Evolutionary conservation across 192 early-diverging fungal species (phyloP), one percentile per base, ranked within the genome.

Genomic region (Globomyces pollinis-pini): DNA sequence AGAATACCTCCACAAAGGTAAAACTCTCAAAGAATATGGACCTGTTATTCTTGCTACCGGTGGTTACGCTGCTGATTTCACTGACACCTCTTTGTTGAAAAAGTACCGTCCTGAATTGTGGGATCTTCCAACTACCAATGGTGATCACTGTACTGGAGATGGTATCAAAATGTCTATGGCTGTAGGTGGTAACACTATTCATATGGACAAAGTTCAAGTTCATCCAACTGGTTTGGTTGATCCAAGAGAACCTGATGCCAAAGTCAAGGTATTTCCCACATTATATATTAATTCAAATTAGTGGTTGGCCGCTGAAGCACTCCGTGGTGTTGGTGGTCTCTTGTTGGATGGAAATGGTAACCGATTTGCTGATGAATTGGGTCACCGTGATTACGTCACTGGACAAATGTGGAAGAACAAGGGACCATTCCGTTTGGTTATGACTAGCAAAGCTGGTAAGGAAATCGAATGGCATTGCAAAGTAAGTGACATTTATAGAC

Each of bases 171-270:
- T 97, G 83, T 73, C 86, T 35, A 62, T 79, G 21, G 84, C 77
- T 11, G 74, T 84, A 49, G 92, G 92, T 32, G 90, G 84, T 23
- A 88, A 86, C 75, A 81, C 86, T 49, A 85, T 94, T 52, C 91
- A 93, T 75, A 86, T 97, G 83, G 90, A 97, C 57, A 93, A 90
- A 71, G 88, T 97, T 47, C 94, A 97, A 73, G 90, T 97, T 31
- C 91, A 97, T 64, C 94, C 94, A n/a, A 97, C 94, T 28, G 94
- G 94, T 61, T 77, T 94, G 53, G 91, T 96, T 32, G 88, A 91
- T 61, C 85, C 86, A 38, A 79, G 79, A n/a, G 89, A 93, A 33
- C 91, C 91, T 13, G 78, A 88, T 61, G 88, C 88, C 51, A 88
- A 90, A 62, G 87, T 91, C 67, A 93, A 93, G 83, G 91, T 96